These are phyloP conservation scores for Neurospora sp. DNA, from an alignment of 495 filamentous ascomycete species.

Conservation along the genomic window DNA sequence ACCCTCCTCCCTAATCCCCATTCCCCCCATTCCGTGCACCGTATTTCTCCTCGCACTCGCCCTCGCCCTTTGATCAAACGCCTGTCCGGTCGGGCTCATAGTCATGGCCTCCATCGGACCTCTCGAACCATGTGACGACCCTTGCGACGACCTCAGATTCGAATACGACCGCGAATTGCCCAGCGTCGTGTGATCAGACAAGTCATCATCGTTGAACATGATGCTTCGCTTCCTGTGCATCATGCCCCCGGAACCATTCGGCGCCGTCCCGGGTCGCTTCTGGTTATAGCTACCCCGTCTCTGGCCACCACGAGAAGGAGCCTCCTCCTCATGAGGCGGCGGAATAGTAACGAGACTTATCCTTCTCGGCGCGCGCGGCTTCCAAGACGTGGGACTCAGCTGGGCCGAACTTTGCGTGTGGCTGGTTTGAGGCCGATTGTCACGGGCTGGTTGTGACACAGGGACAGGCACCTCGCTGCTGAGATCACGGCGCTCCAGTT, in stretches of 20 bases:
- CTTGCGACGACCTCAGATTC: neutral
- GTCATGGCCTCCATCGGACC: neutral
- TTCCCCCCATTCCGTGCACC: slow-evolving; percentile 1
- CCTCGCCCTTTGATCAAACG: neutral
- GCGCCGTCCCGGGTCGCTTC: neutral
- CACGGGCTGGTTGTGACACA: neutral
- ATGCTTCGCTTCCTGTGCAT: neutral
- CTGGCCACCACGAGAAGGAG: neutral
- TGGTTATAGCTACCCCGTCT: neutral
- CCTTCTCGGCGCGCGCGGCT: neutral
- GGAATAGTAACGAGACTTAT: neutral
- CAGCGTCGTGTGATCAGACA: neutral
- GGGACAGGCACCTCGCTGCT: neutral
- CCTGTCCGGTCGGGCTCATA: neutral
- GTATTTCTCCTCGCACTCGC: slow-evolving; percentile 4
- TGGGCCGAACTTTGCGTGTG: neutral
- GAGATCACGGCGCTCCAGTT: slow-evolving; percentile 15
- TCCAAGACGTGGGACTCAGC: neutral
- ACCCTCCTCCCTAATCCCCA: slow-evolving; percentile 7
- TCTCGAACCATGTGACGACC: neutral
- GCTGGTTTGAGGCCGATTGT: neutral
- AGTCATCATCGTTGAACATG: neutral
- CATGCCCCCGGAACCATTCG: neutral
- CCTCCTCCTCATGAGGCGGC: neutral
- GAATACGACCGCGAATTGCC: neutral